Evolutionary conservation across 768 basidiomycete genomes (phyloP).

Genomic region (Mycena maculata): DNA sequence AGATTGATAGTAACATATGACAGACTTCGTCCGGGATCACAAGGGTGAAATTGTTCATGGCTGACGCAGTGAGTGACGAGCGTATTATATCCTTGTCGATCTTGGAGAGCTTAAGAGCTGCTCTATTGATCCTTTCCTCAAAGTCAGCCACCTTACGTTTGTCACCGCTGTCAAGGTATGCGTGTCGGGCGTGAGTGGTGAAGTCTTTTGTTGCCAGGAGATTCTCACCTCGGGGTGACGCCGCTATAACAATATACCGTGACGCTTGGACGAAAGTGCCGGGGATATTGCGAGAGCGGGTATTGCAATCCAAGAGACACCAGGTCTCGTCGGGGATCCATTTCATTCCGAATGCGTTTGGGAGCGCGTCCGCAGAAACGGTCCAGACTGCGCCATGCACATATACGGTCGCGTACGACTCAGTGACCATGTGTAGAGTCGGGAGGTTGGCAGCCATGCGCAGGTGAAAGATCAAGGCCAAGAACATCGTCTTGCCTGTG

Average conservation of each 20-base stretch:
- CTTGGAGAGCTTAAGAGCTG: background rate
- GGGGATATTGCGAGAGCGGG: background rate
- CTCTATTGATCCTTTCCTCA: background rate
- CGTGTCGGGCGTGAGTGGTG: background rate
- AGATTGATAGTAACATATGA: background rate
- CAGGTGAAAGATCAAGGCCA: background rate
- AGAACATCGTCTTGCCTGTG: constrained; percentile 1
- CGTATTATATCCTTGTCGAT: background rate
- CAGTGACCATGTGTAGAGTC: background rate
- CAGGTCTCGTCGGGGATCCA: background rate
- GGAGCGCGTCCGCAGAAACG: background rate
- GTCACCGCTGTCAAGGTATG: background rate
- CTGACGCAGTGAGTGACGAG: background rate
- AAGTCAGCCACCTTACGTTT: background rate
- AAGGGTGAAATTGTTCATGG: background rate
- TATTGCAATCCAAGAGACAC: background rate
- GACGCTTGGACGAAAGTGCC: background rate
- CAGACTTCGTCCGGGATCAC: background rate
- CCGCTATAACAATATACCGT: background rate
- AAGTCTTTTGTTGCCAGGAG: background rate
- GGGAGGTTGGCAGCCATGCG: constrained; percentile 10
- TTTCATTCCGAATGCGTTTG: background rate
- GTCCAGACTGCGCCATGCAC: background rate
- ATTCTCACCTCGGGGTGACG: background rate
- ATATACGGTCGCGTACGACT: background rate